Evolutionary conservation across 2,329 filamentous ascomycete species (phyloP).

Genomic region (Claviceps arundinis): DNA sequence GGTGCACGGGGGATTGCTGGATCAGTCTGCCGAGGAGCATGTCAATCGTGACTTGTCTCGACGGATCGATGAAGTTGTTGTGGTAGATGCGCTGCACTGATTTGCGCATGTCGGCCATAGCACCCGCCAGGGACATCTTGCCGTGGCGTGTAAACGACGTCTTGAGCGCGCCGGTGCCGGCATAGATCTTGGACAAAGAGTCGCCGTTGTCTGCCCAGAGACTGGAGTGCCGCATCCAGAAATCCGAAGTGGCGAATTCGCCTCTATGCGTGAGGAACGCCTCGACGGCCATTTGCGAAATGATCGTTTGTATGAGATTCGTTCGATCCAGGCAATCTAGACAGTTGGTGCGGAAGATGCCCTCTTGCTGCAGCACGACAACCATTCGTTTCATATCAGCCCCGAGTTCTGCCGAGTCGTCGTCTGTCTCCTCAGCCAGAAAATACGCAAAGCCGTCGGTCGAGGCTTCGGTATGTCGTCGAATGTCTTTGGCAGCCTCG

Average conservation of each 20-base stretch:
- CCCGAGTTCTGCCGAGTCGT: slow-evolving; percentile 33
- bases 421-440: slow-evolving; percentile 54
- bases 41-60: slow-evolving; percentile 86
- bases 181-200: slow-evolving; percentile 86
- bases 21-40: slow-evolving; percentile 77
- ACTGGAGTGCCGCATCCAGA: slow-evolving; percentile 84
- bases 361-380: slow-evolving; percentile 78
- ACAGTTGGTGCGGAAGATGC: slow-evolving; percentile 93
- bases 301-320: slow-evolving; percentile 89
- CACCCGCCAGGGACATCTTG: slow-evolving; percentile 89
- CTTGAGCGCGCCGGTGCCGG: slow-evolving; percentile 88
- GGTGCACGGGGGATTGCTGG: slow-evolving; percentile 67
- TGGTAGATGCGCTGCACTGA: slow-evolving; percentile 89
- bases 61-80: slow-evolving; percentile 94
- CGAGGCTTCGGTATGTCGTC: slow-evolving; percentile 61
- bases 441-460: slow-evolving; percentile 89
- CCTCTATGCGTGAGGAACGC: slow-evolving; percentile 64
- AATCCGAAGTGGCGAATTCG: slow-evolving; percentile 59
- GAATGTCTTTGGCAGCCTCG: slow-evolving; percentile 78
- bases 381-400: slow-evolving; percentile 36
- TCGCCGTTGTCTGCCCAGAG: slow-evolving; percentile 98
- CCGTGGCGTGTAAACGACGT: slow-evolving; percentile 88
- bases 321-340: slow-evolving; percentile 92
- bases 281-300: slow-evolving; percentile 87
- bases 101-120: slow-evolving; percentile 89